A percentile compares a stretch with the other conserved stretches of the same genome.
Conservation (phyloP, 257 asterid species). For the Knoxia roxburghii region DNA sequence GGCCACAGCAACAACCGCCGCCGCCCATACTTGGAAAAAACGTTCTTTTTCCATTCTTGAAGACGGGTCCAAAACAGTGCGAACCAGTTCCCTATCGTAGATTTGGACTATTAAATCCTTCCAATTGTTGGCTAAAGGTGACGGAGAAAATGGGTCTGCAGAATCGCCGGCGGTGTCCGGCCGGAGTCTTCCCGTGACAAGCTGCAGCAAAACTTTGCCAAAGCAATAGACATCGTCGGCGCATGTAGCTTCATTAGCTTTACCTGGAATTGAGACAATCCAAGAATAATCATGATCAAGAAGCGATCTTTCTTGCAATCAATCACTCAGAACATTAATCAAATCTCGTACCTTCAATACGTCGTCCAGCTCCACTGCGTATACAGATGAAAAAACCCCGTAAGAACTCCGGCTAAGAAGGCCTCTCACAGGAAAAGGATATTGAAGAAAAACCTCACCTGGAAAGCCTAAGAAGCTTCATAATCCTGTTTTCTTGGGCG, state of each 20-base stretch:
- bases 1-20: conserved; percentile 1
- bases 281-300: too few relatives aligned
- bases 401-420: conserved; percentile 1
- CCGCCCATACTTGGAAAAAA: conserved; percentile 6
- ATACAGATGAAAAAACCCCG: neutral
- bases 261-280: neutral
- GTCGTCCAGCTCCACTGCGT: neutral
- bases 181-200: conserved; percentile 4
- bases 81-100: neutral
- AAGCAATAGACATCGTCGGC: conserved; percentile 11
- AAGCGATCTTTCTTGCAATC: too few relatives aligned
- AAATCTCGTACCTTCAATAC: neutral
- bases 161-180: neutral
- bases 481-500: neutral
- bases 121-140: neutral
- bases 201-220: conserved; percentile 9
- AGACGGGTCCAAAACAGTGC: conserved; percentile 3
- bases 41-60: neutral
- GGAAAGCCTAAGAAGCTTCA: neutral
- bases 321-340: neutral
- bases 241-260: neutral
- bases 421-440: too few relatives aligned
- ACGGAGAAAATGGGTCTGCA: neutral
- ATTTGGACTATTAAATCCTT: neutral
- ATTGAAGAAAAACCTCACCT: neutral